These are phyloP conservation scores for Plasmodium knowlesi DNA, from an alignment of 169 alveolate species.

Conservation along the genomic window DNA sequence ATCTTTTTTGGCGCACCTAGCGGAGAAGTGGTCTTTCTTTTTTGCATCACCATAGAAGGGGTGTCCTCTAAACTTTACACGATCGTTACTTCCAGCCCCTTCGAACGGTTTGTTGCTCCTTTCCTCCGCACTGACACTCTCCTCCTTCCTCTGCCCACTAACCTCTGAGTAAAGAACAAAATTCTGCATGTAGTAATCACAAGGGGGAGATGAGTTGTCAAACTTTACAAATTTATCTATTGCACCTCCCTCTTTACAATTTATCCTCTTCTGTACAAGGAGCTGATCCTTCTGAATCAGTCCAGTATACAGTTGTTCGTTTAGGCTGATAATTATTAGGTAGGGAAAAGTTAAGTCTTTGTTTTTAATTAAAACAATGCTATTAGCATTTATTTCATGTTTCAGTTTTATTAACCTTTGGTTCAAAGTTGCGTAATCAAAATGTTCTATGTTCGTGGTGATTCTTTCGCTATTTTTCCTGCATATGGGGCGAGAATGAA, in stretches of 20 bases:
- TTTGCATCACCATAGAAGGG: background rate
- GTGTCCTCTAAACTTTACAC: background rate
- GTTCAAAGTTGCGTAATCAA: background rate
- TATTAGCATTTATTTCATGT: constrained; percentile 8
- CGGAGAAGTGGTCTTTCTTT: background rate
- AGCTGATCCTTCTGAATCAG: background rate
- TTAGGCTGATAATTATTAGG: constrained; percentile 20
- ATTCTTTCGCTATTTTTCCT: background rate
- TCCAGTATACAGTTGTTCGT: constrained; percentile 10
- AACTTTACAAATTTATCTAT: constrained; percentile 18
- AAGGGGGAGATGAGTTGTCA: background rate
- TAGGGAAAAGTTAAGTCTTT: background rate
- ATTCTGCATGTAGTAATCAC: constrained; percentile 18
- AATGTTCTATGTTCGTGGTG: background rate
- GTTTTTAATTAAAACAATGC: constrained; percentile 44
- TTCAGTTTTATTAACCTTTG: constrained; percentile 2
- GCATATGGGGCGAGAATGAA: background rate
- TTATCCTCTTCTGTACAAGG: background rate
- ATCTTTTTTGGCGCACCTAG: background rate
- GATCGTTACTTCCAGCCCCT: background rate
- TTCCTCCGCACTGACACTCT: background rate
- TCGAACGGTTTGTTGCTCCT: too few relatives aligned
- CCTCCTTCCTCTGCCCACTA: background rate
- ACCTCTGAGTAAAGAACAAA: background rate
- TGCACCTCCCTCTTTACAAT: background rate